Percentiles rank a stretch among this genome's conserved stretches.
Conservation (phyloP, 805 yeast species). For the Schizosaccharomyces octosporus region DNA sequence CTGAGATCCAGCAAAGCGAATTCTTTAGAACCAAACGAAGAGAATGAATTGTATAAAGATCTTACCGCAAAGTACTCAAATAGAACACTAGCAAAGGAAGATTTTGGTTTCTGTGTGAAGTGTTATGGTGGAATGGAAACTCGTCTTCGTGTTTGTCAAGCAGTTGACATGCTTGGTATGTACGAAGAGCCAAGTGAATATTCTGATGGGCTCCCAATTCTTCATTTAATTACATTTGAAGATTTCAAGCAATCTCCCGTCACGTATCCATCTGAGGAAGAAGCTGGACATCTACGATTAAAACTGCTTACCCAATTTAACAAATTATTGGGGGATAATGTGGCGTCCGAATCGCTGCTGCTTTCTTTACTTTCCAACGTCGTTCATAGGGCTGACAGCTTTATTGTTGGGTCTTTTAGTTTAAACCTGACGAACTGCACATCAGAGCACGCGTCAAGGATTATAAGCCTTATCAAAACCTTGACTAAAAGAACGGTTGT, state of each 20-base stretch:
- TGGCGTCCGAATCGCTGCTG: background rate
- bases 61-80: background rate
- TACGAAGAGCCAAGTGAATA: background rate
- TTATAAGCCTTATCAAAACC: background rate
- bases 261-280: background rate
- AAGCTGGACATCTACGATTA: background rate
- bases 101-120: background rate
- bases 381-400: background rate
- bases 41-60: background rate
- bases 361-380: background rate
- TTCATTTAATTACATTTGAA: background rate
- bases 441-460: background rate
- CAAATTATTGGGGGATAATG: background rate
- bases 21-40: background rate
- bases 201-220: background rate
- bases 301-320: background rate
- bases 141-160: background rate
- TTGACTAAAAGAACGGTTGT: background rate
- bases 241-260: background rate
- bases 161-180: background rate
- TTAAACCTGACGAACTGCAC: background rate
- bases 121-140: constrained; percentile 1
- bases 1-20: no score
- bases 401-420: background rate
- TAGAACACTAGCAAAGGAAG: background rate